Evolutionary conservation across 1,139 yeast species (phyloP).

Genomic region (Magnusiomyces tetraspermus): DNA sequence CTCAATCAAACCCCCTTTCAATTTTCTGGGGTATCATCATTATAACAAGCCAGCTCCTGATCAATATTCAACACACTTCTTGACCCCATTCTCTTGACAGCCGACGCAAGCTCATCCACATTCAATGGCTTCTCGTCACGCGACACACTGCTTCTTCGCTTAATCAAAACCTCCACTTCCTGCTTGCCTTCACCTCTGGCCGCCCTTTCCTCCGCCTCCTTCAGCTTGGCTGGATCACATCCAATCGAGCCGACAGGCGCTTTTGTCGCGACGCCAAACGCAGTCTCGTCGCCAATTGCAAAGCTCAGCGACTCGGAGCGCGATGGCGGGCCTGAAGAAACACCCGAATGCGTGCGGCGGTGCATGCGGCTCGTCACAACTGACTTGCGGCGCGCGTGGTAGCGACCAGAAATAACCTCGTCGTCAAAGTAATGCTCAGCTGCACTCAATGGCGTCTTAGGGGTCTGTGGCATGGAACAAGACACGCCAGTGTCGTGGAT

Average conservation of each 20-base stretch:
- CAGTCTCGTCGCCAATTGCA: conserved; percentile 8
- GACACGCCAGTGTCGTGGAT: conserved; percentile 85
- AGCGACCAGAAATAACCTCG: conserved; percentile 19
- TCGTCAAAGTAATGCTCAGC: conserved; percentile 36
- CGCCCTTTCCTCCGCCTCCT: conserved; percentile 2
- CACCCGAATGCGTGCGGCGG: conserved; percentile 15
- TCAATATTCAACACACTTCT: not conserved
- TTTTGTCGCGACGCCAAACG: conserved; percentile 3
- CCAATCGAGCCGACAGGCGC: conserved; percentile 6
- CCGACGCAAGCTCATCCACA: not conserved
- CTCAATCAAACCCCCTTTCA: not conserved
- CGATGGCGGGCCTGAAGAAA: conserved; percentile 6
- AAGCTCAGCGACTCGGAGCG: conserved; percentile 9
- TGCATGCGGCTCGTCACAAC: conserved; percentile 16
- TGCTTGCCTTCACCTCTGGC: not conserved
- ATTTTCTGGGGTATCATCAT: not conserved
- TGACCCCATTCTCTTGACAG: not conserved
- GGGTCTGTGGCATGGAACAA: conserved; percentile 25
- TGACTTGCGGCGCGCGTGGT: conserved; percentile 19
- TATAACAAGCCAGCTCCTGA: not conserved
- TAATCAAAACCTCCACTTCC: too few species aligned
- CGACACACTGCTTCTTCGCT: not conserved
- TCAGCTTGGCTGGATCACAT: conserved; percentile 9
- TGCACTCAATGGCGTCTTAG: conserved; percentile 31
- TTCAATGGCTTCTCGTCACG: not conserved